phyloP scores from a whole-genome alignment of 1,284 basidiomycete species.

The Naganishia liquefaciens region DNA sequence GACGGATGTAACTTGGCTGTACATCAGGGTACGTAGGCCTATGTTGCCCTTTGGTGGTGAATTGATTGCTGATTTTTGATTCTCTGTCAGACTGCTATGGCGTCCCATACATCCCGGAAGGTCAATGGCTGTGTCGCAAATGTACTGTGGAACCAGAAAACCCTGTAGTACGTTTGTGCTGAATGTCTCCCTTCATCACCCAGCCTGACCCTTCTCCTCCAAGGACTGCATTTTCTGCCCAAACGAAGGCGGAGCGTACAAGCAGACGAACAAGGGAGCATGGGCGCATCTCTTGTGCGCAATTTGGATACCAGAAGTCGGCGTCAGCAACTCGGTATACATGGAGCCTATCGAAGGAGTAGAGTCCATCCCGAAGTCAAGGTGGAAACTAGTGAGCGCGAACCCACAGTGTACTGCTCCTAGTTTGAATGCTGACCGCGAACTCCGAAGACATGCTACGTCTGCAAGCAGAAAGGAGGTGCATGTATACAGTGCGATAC shows the following conservation, averaged over 20 bases:
- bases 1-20: conserved; percentile 99
- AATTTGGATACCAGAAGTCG: conserved; percentile 96
- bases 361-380: conserved; percentile 81
- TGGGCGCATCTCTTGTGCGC: conserved; percentile 98
- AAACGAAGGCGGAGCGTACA: conserved; percentile 96
- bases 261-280: conserved; percentile 81
- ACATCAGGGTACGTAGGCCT: conserved; percentile 74
- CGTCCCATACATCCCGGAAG: conserved; percentile 98
- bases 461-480: conserved; percentile 79
- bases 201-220: conserved; percentile 5
- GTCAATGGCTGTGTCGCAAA: conserved; percentile 98
- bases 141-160: conserved; percentile 97
- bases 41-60: background rate
- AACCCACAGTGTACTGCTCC: no score
- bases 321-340: conserved; percentile 90
- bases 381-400: conserved; percentile 86
- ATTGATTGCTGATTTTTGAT: background rate
- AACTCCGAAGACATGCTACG: conserved; percentile 72
- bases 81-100: conserved; percentile 89
- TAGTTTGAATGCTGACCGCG: background rate
- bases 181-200: background rate
- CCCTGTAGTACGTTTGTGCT: conserved; percentile 70
- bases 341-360: conserved; percentile 97
- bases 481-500: conserved; percentile 98
- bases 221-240: conserved; percentile 93